Percentiles rank a stretch among this genome's conserved stretches.
Conservation (phyloP, 2,329 filamentous ascomycete genomes). For the Macrophomina pseudophaseolina region DNA sequence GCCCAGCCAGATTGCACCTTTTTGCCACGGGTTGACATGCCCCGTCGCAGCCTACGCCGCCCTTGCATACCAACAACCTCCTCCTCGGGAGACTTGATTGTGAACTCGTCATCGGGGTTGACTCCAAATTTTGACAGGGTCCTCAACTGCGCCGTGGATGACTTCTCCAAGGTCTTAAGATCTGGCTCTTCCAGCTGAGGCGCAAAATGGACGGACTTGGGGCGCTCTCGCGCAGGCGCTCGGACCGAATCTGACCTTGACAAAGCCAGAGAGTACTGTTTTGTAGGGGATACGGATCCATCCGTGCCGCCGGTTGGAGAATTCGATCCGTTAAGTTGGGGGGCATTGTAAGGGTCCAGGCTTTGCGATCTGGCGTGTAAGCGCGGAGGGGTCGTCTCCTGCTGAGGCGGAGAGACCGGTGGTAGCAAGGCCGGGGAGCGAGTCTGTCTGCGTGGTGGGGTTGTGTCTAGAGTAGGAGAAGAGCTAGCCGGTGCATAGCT, state of each 20-base stretch:
- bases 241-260: conserved; percentile 46
- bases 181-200: conserved; percentile 57
- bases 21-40: conserved; percentile 59
- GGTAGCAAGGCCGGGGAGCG: not conserved
- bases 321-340: conserved; percentile 55
- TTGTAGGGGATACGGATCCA: conserved; percentile 52
- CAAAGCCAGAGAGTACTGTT: conserved; percentile 48
- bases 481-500: conserved; percentile 42
- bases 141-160: conserved; percentile 86
- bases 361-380: conserved; percentile 20
- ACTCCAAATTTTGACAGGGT: conserved; percentile 79
- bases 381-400: conserved; percentile 7
- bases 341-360: conserved; percentile 35
- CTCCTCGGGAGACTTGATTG: conserved; percentile 75
- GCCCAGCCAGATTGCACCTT: conserved; percentile 68
- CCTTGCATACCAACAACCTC: conserved; percentile 89
- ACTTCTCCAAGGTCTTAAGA: conserved; percentile 81
- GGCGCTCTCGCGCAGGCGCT: conserved; percentile 36
- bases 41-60: conserved; percentile 78
- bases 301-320: conserved; percentile 45
- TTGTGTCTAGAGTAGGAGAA: conserved; percentile 2
- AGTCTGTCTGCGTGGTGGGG: conserved; percentile 1
- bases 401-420: not conserved
- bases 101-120: conserved; percentile 75
- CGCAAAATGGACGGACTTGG: conserved; percentile 36